A percentile compares a stretch with the other conserved stretches of the same genome.
Evolutionary conservation across 2,329 filamentous ascomycete genomes (phyloP).

Genomic region (Cladosporium halotolerans): DNA sequence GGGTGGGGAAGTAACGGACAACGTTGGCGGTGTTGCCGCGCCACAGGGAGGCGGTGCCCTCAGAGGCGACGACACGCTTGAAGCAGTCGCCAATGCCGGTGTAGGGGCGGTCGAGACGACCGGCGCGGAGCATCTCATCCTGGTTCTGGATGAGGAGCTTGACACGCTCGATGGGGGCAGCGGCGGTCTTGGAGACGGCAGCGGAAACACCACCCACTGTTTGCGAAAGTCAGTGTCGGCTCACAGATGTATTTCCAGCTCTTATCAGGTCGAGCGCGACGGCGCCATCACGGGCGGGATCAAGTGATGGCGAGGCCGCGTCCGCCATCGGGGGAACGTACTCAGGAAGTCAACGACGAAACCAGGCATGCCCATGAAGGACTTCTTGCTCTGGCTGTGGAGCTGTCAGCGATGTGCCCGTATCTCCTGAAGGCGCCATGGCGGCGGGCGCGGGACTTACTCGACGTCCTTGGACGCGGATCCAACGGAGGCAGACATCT

Average conservation of each 20-base stretch:
- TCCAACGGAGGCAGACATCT: constrained; percentile 10
- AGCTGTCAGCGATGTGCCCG: constrained; percentile 3
- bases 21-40: constrained; percentile 99
- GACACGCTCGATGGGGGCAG: constrained; percentile 99
- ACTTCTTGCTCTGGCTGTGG: constrained; percentile 12
- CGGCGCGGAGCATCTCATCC: constrained; percentile 99
- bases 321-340: constrained; percentile 53
- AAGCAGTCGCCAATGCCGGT: constrained; percentile 92
- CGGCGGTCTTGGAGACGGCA: constrained; percentile 99
- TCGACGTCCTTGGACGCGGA: constrained; percentile 11
- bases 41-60: constrained; percentile 95
- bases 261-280: constrained; percentile 22
- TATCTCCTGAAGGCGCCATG: neutral
- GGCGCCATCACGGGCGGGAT: neutral
- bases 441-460: constrained; percentile 2
- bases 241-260: constrained; percentile 19
- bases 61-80: constrained; percentile 77
- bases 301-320: neutral
- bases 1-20: constrained; percentile 99
- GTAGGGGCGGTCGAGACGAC: constrained; percentile 98
- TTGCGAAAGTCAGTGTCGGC: constrained; percentile 37
- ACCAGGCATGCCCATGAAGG: constrained; percentile 43
- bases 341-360: constrained; percentile 99
- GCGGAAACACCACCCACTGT: constrained; percentile 99
- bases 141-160: constrained; percentile 99